Evolutionary conservation across 352 stramenopile species (phyloP), one percentile per base, ranked within the genome.

Genomic region (Pythium insidiosum): DNA sequence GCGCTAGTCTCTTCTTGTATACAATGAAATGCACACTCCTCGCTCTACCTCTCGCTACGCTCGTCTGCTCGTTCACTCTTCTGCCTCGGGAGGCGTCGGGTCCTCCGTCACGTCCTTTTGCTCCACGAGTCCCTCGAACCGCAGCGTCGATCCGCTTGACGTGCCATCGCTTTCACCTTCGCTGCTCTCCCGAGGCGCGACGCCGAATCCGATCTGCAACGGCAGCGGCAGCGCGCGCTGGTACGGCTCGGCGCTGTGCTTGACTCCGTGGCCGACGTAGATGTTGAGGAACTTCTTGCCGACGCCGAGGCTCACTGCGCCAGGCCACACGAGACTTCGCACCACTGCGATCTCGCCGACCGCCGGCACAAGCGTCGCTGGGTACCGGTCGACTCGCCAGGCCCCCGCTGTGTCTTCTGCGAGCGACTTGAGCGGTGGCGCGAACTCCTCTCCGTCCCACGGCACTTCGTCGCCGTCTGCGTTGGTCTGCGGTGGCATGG

Each of bases 271-370:
- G 33, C 87, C 85, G 0, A 95, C 84, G 44, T 96, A 96, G 20
- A 94, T 61, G 58, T 94, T 96, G 3, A 89, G 64, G 48, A 93
- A 95, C 50, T 83, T 88, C 48, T 89, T 93, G 18, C 76, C 81
- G 9, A 79, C 66, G 2, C 72, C 84, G 31, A 97, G 83, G 24
- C 84, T 81, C 18, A 95, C 73, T 2, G 86, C 87, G 3, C 87
- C 88, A 6, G 85, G 88, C 85, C 82, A 96, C 38, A 74, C 50
- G 19, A 92, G 58, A 37, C 73, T 93, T 33, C 83, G 73, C 5
- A 83, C 67, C 18, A 96, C 63, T 12, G 71, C 70, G 28, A 77
- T 68, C 45, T 76, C 77, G 15, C 61, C 73, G 11, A 76, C 76
- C 7, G 74, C 55, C 0, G 73, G 77, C 19, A 82, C 65, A 28